Conservation (phyloP, 2,329 filamentous ascomycete genomes). For the Stagonosporopsis vannaccii region DNA sequence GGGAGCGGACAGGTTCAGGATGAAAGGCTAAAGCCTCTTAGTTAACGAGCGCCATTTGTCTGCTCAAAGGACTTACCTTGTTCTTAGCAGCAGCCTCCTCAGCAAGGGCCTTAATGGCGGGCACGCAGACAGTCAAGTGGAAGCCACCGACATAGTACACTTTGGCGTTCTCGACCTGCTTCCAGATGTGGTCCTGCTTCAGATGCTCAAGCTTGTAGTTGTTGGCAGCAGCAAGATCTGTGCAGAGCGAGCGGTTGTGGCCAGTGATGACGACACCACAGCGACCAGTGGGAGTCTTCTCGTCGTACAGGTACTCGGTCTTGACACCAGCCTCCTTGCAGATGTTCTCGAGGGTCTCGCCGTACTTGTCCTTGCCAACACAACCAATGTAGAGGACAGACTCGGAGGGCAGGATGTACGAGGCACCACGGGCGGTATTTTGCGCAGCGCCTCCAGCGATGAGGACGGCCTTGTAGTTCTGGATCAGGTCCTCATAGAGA, state of each 20-base stretch:
- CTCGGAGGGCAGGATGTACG: constrained; percentile 90
- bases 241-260: constrained; percentile 93
- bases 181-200: constrained; percentile 90
- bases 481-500: constrained; percentile 92
- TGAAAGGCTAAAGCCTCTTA: constrained; percentile 64
- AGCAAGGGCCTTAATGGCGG: constrained; percentile 86
- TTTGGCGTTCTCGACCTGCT: constrained; percentile 85
- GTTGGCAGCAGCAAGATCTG: constrained; percentile 94
- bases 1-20: constrained; percentile 90
- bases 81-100: constrained; percentile 88
- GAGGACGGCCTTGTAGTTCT: constrained; percentile 90
- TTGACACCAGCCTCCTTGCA: constrained; percentile 87
- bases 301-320: constrained; percentile 93
- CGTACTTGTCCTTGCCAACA: constrained; percentile 95
- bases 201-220: constrained; percentile 95
- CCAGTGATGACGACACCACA: constrained; percentile 97
- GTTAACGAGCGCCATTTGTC: neutral
- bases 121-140: constrained; percentile 95
- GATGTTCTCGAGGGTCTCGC: constrained; percentile 84
- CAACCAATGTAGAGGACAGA: constrained; percentile 93
- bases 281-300: constrained; percentile 83
- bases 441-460: constrained; percentile 96
- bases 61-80: constrained; percentile 65
- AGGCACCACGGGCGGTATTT: constrained; percentile 94
- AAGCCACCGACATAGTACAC: constrained; percentile 95